A percentile compares a stretch with the other conserved stretches of the same genome.
These are phyloP conservation scores for Monilinia laxa DNA, from an alignment of 2,329 filamentous ascomycete species.

Conservation along the genomic window DNA sequence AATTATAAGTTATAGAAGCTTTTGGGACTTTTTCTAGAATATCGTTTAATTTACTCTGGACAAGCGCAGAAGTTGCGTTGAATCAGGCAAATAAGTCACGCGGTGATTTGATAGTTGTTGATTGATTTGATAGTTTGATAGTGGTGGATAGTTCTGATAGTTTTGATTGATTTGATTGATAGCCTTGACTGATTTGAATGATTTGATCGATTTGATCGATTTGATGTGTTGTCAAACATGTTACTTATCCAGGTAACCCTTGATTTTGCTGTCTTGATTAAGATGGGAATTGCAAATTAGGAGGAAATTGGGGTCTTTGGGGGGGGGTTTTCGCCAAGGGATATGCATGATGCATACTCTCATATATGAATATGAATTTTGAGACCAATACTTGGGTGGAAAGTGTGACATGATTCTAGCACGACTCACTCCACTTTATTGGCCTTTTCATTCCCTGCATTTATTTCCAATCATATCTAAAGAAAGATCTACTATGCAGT, in stretches of 20 bases:
- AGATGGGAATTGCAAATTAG: conserved; percentile 5
- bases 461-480: neutral
- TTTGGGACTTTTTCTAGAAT: conserved; percentile 15
- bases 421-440: neutral
- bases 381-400: conserved; percentile 1
- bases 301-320: conserved; percentile 18
- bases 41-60: neutral
- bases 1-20: conserved; percentile 13
- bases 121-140: conserved; percentile 1
- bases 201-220: conserved; percentile 5
- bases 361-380: neutral
- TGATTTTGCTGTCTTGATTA: neutral
- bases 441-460: neutral
- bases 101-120: conserved; percentile 5
- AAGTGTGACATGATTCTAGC: neutral
- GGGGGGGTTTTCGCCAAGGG: conserved; percentile 1
- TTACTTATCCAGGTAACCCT: neutral
- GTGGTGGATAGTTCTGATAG: no score
- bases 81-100: no score
- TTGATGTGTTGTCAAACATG: conserved; percentile 15
- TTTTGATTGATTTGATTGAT: neutral
- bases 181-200: neutral
- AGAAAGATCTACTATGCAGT: neutral
- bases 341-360: conserved; percentile 12
- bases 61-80: no score